phyloP scores from a whole-genome alignment of 2,329 filamentous ascomycete species.

The Colletotrichum abscissum region DNA sequence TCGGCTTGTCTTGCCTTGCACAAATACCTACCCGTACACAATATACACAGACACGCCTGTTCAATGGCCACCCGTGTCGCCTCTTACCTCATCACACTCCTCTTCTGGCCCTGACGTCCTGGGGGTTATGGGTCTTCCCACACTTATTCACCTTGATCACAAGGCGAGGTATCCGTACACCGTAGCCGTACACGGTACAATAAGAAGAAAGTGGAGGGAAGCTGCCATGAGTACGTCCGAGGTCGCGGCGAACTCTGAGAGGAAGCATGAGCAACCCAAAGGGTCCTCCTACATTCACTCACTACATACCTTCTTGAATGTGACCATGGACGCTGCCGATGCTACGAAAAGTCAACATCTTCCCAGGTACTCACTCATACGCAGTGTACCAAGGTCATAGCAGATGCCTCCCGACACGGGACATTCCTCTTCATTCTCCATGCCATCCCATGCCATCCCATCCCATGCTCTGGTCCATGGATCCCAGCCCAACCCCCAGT shows the following conservation, averaged over 20 bases:
- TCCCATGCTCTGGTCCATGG: slow-evolving; percentile 19
- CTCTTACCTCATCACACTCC: not conserved
- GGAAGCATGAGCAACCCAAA: no score
- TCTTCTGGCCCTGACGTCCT: no score
- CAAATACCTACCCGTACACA: not conserved
- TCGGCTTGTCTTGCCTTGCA: not conserved
- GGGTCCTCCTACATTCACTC: no score
- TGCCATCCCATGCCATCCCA: slow-evolving; percentile 13
- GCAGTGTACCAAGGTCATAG: not conserved
- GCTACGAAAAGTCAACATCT: not conserved
- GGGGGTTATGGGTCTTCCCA: not conserved
- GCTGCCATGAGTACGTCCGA: not conserved
- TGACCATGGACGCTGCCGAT: not conserved
- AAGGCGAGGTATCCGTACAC: not conserved
- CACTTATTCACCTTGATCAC: not conserved
- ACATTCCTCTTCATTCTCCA: not conserved
- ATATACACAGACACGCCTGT: not conserved
- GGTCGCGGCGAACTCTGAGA: not conserved
- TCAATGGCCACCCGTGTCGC: not conserved
- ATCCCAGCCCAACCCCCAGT: slow-evolving; percentile 25
- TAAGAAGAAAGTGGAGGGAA: not conserved
- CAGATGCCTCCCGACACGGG: not conserved
- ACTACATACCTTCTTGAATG: not conserved
- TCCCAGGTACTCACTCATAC: not conserved
- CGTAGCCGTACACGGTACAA: not conserved